phyloP scores from a whole-genome alignment of 2,329 filamentous ascomycete species.

The Magnaporthiopsis rhizophila region DNA sequence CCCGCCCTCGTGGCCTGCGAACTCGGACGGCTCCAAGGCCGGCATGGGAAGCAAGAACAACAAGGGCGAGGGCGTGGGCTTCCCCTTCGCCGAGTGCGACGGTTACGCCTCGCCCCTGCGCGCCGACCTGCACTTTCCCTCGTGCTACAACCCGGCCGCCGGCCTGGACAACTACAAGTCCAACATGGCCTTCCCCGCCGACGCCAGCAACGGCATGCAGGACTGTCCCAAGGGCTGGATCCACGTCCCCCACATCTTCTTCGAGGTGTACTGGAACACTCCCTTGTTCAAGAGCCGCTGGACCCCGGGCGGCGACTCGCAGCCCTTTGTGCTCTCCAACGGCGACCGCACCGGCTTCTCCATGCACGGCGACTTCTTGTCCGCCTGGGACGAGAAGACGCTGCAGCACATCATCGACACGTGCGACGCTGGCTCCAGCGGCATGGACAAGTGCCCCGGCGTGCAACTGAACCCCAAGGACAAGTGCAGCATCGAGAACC shows the following conservation, averaged over 20 bases:
- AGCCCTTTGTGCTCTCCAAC: constrained; percentile 62
- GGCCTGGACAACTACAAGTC: constrained; percentile 51
- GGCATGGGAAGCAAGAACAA: constrained; percentile 41
- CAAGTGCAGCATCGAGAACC: constrained; percentile 42
- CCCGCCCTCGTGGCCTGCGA: constrained; percentile 42
- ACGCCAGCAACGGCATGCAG: constrained; percentile 33
- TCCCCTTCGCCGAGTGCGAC: constrained; percentile 64
- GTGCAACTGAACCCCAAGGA: constrained; percentile 41
- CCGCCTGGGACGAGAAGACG: constrained; percentile 59
- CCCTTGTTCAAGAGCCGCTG: constrained; percentile 42
- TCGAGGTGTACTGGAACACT: constrained; percentile 54
- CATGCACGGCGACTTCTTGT: constrained; percentile 64
- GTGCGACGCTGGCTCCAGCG: constrained; percentile 51
- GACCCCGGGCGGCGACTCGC: constrained; percentile 42
- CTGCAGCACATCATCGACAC: constrained; percentile 61
- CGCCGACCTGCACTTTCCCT: constrained; percentile 63
- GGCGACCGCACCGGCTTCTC: constrained; percentile 65
- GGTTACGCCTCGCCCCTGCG: constrained; percentile 53
- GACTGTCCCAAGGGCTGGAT: constrained; percentile 48
- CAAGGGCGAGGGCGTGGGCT: constrained; percentile 50
- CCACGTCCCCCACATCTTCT: constrained; percentile 50
- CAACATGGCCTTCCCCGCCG: constrained; percentile 59
- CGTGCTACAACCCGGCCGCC: constrained; percentile 61
- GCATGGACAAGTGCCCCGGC: constrained; percentile 55
- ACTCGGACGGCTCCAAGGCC: constrained; percentile 45